Conservation (phyloP, 768 basidiomycete genomes). For the Termitomyces sp. region DNA sequence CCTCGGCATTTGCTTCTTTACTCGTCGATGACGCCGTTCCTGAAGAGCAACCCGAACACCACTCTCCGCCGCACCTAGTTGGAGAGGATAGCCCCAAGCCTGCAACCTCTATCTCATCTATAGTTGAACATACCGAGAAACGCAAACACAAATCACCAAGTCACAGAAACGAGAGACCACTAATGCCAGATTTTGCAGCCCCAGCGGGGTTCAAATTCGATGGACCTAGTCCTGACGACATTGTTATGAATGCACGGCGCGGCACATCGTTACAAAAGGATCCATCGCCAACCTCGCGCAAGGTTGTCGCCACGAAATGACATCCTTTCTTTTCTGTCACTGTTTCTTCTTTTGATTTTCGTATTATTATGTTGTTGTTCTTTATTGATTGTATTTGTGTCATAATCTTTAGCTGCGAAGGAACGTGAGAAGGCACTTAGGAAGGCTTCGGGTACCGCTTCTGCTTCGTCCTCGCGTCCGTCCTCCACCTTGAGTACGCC, state of each 20-base stretch:
- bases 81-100: slow-evolving; percentile 18
- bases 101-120: slow-evolving; percentile 7
- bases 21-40: slow-evolving; percentile 51
- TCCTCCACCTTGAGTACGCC: slow-evolving; percentile 38
- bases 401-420: slow-evolving; percentile 61
- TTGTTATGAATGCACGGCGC: slow-evolving; percentile 74
- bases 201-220: slow-evolving; percentile 61
- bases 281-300: slow-evolving; percentile 16
- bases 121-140: slow-evolving; percentile 14
- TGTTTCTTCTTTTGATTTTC: slow-evolving; percentile 13
- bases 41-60: slow-evolving; percentile 29
- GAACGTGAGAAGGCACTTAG: slow-evolving; percentile 76
- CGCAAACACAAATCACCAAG: slow-evolving; percentile 19
- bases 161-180: slow-evolving; percentile 16
- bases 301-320: slow-evolving; percentile 19
- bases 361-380: slow-evolving; percentile 18
- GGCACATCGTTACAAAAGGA: slow-evolving; percentile 54
- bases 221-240: slow-evolving; percentile 87
- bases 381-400: slow-evolving; percentile 33
- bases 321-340: slow-evolving; percentile 13
- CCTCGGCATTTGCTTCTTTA: slow-evolving; percentile 72
- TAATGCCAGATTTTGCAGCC: slow-evolving; percentile 30
- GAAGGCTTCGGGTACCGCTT: slow-evolving; percentile 28
- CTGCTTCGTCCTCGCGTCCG: slow-evolving; percentile 40
- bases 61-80: slow-evolving; percentile 22